phyloP scores from a whole-genome alignment of 2,329 filamentous ascomycete species.

The Xylaria sp. region DNA sequence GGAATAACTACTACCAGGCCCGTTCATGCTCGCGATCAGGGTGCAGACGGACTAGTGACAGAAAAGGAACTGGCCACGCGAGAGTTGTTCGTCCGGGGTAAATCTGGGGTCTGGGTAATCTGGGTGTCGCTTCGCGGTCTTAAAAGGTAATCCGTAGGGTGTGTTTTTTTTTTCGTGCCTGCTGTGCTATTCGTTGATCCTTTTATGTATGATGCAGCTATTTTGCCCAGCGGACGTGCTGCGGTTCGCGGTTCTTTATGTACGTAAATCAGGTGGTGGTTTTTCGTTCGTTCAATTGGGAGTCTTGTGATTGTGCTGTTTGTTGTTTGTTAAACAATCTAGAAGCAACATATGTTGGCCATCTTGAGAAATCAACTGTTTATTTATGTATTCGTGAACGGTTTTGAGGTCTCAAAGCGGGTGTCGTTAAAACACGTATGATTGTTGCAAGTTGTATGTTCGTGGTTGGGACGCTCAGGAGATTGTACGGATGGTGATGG shows the following conservation, averaged over 20 bases:
- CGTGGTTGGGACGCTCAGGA: background rate
- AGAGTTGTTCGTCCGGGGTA: conserved; percentile 3
- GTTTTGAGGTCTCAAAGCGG: background rate
- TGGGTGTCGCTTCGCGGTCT: no score
- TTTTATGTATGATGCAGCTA: background rate
- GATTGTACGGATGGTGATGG: conserved; percentile 1
- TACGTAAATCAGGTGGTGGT: background rate
- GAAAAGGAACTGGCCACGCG: background rate
- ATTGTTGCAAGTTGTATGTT: conserved; percentile 6
- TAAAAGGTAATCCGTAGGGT: no score
- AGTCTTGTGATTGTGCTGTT: conserved; percentile 22
- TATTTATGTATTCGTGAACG: background rate
- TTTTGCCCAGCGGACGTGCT: background rate
- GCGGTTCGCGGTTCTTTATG: background rate
- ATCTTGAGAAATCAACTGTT: conserved; percentile 11
- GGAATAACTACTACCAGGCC: conserved; percentile 38
- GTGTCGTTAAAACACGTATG: background rate
- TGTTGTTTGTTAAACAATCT: conserved; percentile 12
- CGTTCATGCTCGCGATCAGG: conserved; percentile 45
- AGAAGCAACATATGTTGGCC: conserved; percentile 7
- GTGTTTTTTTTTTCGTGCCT: no score
- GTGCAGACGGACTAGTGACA: conserved; percentile 12
- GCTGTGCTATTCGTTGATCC: no score
- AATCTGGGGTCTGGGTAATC: no score
- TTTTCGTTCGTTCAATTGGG: conserved; percentile 15